These are phyloP conservation scores for Globisporangium apiculatum DNA, from an alignment of 352 stramenopile genomes.

Conservation along the genomic window DNA sequence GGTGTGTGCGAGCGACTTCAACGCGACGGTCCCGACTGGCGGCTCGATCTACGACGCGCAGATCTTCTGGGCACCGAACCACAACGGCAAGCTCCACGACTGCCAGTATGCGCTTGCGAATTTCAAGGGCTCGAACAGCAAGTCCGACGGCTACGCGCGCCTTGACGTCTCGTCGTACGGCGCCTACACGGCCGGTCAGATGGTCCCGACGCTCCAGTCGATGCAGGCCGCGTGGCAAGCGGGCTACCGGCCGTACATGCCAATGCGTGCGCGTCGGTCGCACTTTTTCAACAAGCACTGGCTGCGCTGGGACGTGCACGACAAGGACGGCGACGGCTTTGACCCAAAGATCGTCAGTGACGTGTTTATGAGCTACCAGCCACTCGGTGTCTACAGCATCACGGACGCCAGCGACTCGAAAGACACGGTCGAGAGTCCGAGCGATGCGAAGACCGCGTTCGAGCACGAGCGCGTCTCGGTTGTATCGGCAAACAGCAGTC, in stretches of 20 bases:
- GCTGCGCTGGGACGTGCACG: slow-evolving; percentile 44
- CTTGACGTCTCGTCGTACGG: slow-evolving; percentile 23
- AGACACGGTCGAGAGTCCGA: slow-evolving; percentile 17
- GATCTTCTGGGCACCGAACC: slow-evolving; percentile 44
- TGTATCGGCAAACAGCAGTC: slow-evolving; percentile 14
- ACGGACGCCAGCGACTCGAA: slow-evolving; percentile 15
- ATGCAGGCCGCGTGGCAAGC: slow-evolving; percentile 34
- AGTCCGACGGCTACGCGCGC: slow-evolving; percentile 21
- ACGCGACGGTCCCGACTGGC: slow-evolving; percentile 18
- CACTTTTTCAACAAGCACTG: slow-evolving; percentile 69
- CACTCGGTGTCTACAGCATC: slow-evolving; percentile 44
- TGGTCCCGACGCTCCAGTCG: slow-evolving; percentile 39
- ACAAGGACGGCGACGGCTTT: slow-evolving; percentile 28
- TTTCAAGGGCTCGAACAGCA: slow-evolving; percentile 25
- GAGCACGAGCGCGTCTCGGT: slow-evolving; percentile 12
- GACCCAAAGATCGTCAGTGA: slow-evolving; percentile 25
- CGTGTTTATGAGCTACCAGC: slow-evolving; percentile 49
- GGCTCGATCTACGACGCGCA: slow-evolving; percentile 32
- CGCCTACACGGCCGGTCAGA: slow-evolving; percentile 19
- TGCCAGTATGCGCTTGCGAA: slow-evolving; percentile 65
- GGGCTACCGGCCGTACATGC: slow-evolving; percentile 66
- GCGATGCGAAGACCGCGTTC: slow-evolving; percentile 17
- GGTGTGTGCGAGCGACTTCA: slow-evolving; percentile 20
- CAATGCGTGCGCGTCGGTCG: slow-evolving; percentile 41
- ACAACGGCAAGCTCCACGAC: slow-evolving; percentile 38